Evolutionary conservation across 208 protist genomes (phyloP), one percentile per base, ranked within the genome.

Genomic region (Trypanosoma rangeli): DNA sequence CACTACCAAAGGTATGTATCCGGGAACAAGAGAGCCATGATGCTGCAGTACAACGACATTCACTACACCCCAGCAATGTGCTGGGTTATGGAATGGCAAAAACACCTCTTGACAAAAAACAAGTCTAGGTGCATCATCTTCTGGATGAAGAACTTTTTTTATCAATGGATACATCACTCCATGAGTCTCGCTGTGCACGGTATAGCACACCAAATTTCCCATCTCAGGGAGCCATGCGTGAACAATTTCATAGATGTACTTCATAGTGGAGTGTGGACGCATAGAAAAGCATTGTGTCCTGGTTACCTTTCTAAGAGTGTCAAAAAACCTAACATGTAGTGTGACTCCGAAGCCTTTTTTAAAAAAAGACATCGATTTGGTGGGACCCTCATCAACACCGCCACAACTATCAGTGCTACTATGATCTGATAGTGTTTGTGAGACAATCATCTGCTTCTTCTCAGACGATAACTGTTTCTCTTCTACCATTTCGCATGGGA

Each of bases 31-130:
- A 29, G 42, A 67, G 13, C 72, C 76, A 55, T 78, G 57, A 12
- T 12, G 53, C n/a, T 46, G 53, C 70, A 83, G 49, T 10, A 80
- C 50, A 70, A 87, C 49, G 60, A 84, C 42, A 59, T 87, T 82
- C 1, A 85, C 68, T 37, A 79, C 63, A 28, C 82, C 24, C 70
- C 78, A 62, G 50, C 12, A 18, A 15, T 48, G 22, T 24, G 33
- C 5, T 31, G 15, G 18, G 50, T 55, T 46, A 24, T 50, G 58
- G 24, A 49, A 57, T 54, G 55, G 28, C 31, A 65, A 59, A 74
- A 55, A 61, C 46, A 80, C 64, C 22, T 61, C 39, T 60, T 91
- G 85, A 64, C 76, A 86, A 56, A 86, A 83, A 8, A 88, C 1
- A 28, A 80, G 8, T 33, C 62, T 26, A 16, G 85, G 82, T 26